A percentile compares a stretch with the other conserved stretches of the same genome.
These are phyloP conservation scores for Vanrija humicola DNA, from an alignment of 1,284 basidiomycete genomes.

Conservation along the genomic window DNA sequence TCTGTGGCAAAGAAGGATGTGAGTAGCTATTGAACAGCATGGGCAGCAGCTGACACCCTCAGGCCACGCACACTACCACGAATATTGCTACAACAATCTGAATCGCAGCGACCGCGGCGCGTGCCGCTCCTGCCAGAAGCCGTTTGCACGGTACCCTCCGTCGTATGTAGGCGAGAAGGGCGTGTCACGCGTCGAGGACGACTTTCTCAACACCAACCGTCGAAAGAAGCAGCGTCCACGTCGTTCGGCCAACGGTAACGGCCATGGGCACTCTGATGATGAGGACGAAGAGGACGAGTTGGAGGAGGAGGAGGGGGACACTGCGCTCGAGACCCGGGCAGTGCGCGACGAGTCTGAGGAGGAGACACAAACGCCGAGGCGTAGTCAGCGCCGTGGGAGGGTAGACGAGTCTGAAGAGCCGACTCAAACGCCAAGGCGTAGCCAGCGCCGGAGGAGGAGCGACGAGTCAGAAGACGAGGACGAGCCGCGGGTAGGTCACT, in stretches of 20 bases:
- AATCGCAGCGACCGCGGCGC: conserved; percentile 13
- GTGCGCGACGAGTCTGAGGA: no score
- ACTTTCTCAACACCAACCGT: conserved; percentile 8
- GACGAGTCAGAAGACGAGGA: no score
- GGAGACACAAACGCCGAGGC: no score
- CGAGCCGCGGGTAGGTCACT: no score
- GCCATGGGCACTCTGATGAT: conserved; percentile 20
- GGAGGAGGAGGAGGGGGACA: not conserved
- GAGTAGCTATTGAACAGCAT: not conserved
- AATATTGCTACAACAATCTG: conserved; percentile 32
- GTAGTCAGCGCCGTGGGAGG: no score
- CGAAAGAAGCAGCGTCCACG: no score
- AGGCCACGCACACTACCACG: conserved; percentile 31
- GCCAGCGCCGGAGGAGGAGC: no score
- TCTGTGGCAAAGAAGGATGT: conserved; percentile 30
- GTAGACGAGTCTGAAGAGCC: no score
- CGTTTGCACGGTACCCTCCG: conserved; percentile 17
- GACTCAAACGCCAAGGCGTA: no score
- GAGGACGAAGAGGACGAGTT: conserved; percentile 17
- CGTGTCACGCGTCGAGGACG: conserved; percentile 30
- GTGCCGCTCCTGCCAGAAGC: conserved; percentile 29
- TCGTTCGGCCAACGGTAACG: not conserved
- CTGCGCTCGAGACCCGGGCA: no score
- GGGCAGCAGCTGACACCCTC: no score
- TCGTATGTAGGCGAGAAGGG: conserved; percentile 38